Conservation (phyloP, 139 green algal genomes). For the Limnomonas spitsbergensis region DNA sequence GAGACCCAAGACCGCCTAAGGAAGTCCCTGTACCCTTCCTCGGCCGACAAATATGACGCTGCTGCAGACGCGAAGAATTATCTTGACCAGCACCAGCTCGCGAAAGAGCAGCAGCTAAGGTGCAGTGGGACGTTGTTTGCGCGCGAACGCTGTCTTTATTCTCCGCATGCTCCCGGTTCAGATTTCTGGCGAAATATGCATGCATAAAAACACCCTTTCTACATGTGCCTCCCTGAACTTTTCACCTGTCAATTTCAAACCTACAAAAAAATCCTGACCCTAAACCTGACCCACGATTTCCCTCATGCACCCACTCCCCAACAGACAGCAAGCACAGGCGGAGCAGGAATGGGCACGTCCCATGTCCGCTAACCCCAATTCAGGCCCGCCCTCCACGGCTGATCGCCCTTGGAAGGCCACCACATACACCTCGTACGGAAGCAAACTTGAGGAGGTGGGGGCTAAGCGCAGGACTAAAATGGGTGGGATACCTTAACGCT, state of each 20-base stretch:
- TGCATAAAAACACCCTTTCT: not conserved
- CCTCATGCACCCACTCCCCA: too few species aligned
- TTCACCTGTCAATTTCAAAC: not conserved
- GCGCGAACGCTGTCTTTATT: not conserved
- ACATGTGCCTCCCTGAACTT: not conserved
- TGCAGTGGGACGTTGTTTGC: not conserved
- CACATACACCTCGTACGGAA: not conserved
- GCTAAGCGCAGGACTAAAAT: not conserved
- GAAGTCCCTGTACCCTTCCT: not conserved
- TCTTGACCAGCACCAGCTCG: not conserved
- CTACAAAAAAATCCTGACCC: not conserved
- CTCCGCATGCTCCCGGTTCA: not conserved
- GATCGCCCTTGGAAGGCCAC: not conserved
- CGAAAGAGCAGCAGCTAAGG: slow-evolving; percentile 3
- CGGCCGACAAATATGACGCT: not conserved
- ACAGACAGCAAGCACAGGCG: not conserved
- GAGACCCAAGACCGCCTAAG: not conserved
- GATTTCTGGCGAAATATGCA: not conserved
- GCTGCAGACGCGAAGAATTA: not conserved
- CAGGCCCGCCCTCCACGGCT: not conserved
- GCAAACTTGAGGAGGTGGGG: not conserved
- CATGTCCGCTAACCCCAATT: not conserved
- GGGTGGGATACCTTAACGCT: too few species aligned
- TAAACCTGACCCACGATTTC: too few species aligned
- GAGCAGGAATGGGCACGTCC: not conserved